These are phyloP conservation scores for Rhizophlyctis rosea DNA, from an alignment of 192 early-diverging fungal genomes.

Conservation along the genomic window DNA sequence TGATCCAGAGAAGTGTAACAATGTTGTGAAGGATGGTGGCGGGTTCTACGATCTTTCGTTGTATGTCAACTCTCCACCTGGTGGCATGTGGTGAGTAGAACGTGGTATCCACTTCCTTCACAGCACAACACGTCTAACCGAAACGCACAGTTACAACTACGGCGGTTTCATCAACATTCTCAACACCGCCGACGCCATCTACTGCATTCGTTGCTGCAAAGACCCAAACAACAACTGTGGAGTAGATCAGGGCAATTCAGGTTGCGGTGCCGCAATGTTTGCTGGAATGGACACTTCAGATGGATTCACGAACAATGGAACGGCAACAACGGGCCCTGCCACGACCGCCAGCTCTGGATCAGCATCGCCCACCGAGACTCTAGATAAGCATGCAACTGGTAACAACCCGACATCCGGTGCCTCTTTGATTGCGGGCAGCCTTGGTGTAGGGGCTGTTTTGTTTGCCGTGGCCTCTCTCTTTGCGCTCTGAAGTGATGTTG, in stretches of 20 bases:
- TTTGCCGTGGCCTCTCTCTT: too few relatives aligned
- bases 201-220: constrained; percentile 1
- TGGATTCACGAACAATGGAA: neutral
- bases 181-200: neutral
- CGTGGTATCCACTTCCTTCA: too few relatives aligned
- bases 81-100: neutral
- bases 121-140: too few relatives aligned
- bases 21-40: neutral
- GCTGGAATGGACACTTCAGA: neutral
- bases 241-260: neutral
- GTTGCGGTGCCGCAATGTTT: neutral
- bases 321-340: neutral
- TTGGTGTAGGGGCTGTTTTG: too few relatives aligned
- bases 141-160: neutral
- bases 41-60: neutral
- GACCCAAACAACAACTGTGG: neutral
- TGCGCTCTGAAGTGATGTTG: too few relatives aligned
- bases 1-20: neutral
- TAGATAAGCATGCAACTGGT: too few relatives aligned
- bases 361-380: too few relatives aligned
- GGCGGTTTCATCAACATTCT: neutral
- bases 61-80: neutral
- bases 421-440: too few relatives aligned
- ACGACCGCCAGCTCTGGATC: too few relatives aligned
- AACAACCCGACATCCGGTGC: too few relatives aligned